Conservation (phyloP, 2,329 filamentous ascomycete species). For the Ophiocordyceps camponoti-saundersi region DNA sequence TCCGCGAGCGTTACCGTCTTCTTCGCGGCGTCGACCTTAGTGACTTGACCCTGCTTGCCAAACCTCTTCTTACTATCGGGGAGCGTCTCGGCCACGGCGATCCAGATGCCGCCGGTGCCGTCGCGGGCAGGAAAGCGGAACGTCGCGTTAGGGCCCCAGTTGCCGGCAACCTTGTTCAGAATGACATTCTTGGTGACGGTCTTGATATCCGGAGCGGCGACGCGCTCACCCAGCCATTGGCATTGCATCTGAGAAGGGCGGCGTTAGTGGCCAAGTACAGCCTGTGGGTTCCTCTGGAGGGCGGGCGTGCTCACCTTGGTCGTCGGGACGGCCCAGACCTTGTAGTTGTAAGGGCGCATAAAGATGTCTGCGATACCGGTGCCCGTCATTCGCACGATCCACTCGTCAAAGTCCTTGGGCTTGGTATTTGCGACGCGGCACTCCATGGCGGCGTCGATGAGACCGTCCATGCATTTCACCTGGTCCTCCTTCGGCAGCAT, state of each 20-base stretch:
- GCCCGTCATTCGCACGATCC: constrained; percentile 88
- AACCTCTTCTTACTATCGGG: constrained; percentile 85
- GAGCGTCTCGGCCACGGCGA: constrained; percentile 82
- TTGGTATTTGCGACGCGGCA: constrained; percentile 75
- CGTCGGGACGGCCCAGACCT: constrained; percentile 97
- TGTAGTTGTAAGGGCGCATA: constrained; percentile 99
- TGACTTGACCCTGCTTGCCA: constrained; percentile 69
- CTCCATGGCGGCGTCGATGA: constrained; percentile 88
- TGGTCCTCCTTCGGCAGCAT: constrained; percentile 96
- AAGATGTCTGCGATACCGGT: constrained; percentile 82
- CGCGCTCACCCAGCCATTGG: constrained; percentile 94
- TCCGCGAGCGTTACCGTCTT: constrained; percentile 72
- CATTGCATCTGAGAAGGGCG: constrained; percentile 71
- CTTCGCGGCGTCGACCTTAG: constrained; percentile 70
- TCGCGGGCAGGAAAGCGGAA: constrained; percentile 95
- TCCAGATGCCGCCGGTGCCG: constrained; percentile 98
- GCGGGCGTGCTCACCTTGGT: constrained; percentile 53
- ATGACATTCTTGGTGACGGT: constrained; percentile 85
- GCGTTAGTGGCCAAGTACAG: neutral
- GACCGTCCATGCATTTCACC: constrained; percentile 80
- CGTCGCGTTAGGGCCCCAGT: constrained; percentile 96
- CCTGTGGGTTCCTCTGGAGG: neutral
- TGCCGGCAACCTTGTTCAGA: constrained; percentile 85
- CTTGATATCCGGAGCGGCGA: constrained; percentile 93
- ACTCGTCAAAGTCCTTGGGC: constrained; percentile 95